Base-by-base conservation (phyloP, 75 land plant genomes). In the Pinus tabuliformis region DNA sequence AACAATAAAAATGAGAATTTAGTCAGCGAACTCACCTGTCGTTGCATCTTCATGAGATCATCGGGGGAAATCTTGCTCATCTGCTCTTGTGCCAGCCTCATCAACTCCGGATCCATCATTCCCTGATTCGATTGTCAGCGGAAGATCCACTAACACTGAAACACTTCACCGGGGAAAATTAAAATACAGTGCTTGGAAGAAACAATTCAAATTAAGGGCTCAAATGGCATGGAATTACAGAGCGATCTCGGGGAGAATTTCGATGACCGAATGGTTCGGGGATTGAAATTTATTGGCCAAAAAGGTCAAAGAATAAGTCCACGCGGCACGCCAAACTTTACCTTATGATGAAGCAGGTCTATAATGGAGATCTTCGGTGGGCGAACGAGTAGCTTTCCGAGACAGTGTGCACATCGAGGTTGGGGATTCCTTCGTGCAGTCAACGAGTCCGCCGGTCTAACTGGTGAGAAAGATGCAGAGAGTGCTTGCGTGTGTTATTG, bases 41-140 rank as follows among this genome's bases (percentile, higher is more conserved):
- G 91, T 76, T 96, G 99, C 77, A 97, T 90, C 79, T 71, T 80
- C 56, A 87, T 83, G 57, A 97, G 77, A 14, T 97, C 93, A 14
- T 77, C 84, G 0, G 99, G 99, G 1, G 95, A 84, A 78, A 97
- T 88, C 33, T 89, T 82, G 78, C 89, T 94, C 92, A 97, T 89
- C 88, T 97, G 99, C 82, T 97, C 99, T 83, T 97, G 99, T 17
- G 99, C 98, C 26, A 97, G 52, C 72, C 83, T 79, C 42, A 97
- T 86, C 79, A 97, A 54, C 80, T 97, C 99, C 18, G 99, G 98
- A 91, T 94, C 98, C 93, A 97, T 94, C 92, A 91, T 92, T 5
- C 80, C 80, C 79, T 5, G 15, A 20, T 64, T 64, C 39, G 33
- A 64, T 64, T 64, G 37, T 5, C 42, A 36, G 39, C 16, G 17